These are phyloP conservation scores for Pichia cabralensis DNA, from an alignment of 805 yeast genomes.

Conservation along the genomic window DNA sequence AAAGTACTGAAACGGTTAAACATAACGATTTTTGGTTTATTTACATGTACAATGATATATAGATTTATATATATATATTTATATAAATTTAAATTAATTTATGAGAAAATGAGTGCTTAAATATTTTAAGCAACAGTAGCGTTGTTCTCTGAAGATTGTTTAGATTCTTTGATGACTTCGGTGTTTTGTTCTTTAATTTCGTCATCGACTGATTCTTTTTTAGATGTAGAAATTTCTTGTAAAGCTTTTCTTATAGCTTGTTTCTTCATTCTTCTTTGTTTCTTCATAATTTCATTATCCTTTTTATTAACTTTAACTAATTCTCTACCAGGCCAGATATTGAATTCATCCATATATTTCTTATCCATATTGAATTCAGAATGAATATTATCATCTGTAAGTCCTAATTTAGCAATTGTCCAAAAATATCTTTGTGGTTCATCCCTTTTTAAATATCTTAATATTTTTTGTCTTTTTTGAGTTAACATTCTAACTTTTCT, in stretches of 20 bases:
- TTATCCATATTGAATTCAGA: slow-evolving; percentile 75
- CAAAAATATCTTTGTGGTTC: slow-evolving; percentile 76
- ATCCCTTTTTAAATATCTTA: slow-evolving; percentile 73
- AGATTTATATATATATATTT: too few species aligned
- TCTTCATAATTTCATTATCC: slow-evolving; percentile 37
- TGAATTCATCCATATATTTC: slow-evolving; percentile 67
- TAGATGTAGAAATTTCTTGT: slow-evolving; percentile 7
- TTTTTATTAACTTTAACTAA: slow-evolving; percentile 48
- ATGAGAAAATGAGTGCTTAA: too few species aligned
- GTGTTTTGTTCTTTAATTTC: too few species aligned
- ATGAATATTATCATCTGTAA: slow-evolving; percentile 68
- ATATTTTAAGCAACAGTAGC: not conserved
- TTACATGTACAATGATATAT: too few species aligned
- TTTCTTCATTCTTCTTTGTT: slow-evolving; percentile 37
- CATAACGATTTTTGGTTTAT: too few species aligned
- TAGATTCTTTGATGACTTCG: too few species aligned
- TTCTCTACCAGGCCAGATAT: slow-evolving; percentile 66
- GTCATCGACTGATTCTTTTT: not conserved
- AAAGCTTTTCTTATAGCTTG: slow-evolving; percentile 25
- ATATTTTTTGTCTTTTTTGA: slow-evolving; percentile 77
- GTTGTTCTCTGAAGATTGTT: too few species aligned
- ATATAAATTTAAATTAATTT: too few species aligned
- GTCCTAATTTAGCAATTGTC: slow-evolving; percentile 79
- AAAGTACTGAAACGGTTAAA: too few species aligned
- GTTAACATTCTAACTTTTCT: slow-evolving; percentile 72